Evolutionary conservation across 441 rosid species (phyloP), one percentile per base, ranked within the genome.

Genomic region (Lepidium campestre): DNA sequence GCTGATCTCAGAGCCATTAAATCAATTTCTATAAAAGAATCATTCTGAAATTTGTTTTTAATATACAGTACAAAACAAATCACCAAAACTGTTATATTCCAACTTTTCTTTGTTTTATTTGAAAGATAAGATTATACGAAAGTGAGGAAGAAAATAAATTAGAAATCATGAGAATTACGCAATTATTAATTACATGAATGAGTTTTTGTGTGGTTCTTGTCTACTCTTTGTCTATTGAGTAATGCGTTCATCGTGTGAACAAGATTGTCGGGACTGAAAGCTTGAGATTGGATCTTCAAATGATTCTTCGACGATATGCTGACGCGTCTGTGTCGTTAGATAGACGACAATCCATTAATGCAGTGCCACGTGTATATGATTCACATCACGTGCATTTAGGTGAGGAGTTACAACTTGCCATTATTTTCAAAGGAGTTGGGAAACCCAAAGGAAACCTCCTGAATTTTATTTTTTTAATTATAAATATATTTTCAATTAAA

Each of bases 181-280:
- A 66, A 73, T 60, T 52, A 73, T 52, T 29, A 10, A 65, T 57
- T 49, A 49, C 35, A 72, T 57, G 35, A 59, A 72, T n/a, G 67
- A 72, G 67, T 65, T 64, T 3, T 3, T 27, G 0, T 47, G 42
- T 23, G 58, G 59, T 57, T 64, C 53, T 20, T 71, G 75, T 71
- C 75, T 18, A 49, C 67, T 49, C 60, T 49, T 34, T 66, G 67
- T 65, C 67, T 45, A 2, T 29, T 49, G 4, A 23, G 56, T 57
- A 52, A 65, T 58, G 72, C 72, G 59, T 58, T 73, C 62, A 46
- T 66, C 72, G 77, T 53, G 72, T 53, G 72, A 66, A 73, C 71
- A 27, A 65, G 35, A 58, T 6, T 66, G 76, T 72, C 72, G 68
- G 67, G 67, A 8, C 32, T 42, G 15, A 40, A 20, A 11, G 14